A percentile compares a stretch with the other conserved stretches of the same genome.
These are phyloP conservation scores for Coffea humblotiana DNA, from an alignment of 305 asterid species.

Conservation along the genomic window DNA sequence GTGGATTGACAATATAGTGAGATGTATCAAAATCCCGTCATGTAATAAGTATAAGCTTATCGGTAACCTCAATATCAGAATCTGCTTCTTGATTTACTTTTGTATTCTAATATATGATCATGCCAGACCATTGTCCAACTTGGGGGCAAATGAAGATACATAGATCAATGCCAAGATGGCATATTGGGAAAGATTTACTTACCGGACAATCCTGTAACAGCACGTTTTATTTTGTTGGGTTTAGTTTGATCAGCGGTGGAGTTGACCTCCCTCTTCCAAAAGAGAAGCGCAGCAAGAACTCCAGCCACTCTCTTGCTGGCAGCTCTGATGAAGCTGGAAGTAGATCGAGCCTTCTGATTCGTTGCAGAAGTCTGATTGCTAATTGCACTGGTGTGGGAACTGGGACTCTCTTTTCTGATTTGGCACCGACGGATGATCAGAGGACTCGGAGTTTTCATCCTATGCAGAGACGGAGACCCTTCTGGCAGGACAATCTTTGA, in stretches of 20 bases:
- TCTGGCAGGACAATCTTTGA: constrained; percentile 3
- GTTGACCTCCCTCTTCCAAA: constrained; percentile 32
- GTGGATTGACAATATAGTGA: neutral
- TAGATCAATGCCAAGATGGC: neutral
- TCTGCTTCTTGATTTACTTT: neutral
- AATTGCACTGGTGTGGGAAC: neutral
- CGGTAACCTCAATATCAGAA: neutral
- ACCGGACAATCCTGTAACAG: constrained; percentile 33
- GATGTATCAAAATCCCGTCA: neutral
- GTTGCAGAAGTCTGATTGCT: neutral
- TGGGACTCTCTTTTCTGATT: constrained; percentile 8
- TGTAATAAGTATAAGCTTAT: neutral
- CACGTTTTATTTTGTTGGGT: constrained; percentile 14
- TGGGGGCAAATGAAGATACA: neutral
- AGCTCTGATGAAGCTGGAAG: constrained; percentile 29
- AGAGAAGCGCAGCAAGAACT: constrained; percentile 28
- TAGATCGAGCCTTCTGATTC: constrained; percentile 19
- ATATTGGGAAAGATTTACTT: constrained; percentile 24
- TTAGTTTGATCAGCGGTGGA: constrained; percentile 20
- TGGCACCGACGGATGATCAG: constrained; percentile 8
- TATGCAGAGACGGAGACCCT: neutral
- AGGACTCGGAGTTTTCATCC: constrained; percentile 23
- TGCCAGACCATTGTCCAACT: neutral
- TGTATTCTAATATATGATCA: too few species aligned
- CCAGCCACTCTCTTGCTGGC: constrained; percentile 32